Conservation (phyloP, 352 stramenopile species). For the Globisporangium radiosum region DNA sequence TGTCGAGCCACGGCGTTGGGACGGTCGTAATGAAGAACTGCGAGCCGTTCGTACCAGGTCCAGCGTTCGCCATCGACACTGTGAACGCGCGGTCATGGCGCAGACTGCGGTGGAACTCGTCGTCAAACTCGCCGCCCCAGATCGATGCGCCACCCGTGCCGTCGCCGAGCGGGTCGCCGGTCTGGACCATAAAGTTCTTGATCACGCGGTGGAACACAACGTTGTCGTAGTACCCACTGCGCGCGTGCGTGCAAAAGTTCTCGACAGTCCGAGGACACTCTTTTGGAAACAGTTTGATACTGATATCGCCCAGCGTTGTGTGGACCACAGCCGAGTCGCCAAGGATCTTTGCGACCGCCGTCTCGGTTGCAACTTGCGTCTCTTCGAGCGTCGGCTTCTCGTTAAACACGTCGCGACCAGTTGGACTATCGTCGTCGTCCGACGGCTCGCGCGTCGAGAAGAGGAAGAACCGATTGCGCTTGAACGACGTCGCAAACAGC, state of each 20-base stretch:
- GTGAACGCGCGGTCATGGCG: slow-evolving; percentile 96
- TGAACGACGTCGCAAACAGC: slow-evolving; percentile 85
- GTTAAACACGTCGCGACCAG: slow-evolving; percentile 95
- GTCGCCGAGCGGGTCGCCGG: slow-evolving; percentile 93
- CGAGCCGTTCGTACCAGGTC: slow-evolving; percentile 73
- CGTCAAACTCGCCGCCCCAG: slow-evolving; percentile 98
- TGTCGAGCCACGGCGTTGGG: slow-evolving; percentile 96
- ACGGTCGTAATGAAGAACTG: slow-evolving; percentile 99
- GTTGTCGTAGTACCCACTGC: slow-evolving; percentile 98
- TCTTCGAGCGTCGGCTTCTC: slow-evolving; percentile 96
- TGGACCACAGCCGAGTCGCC: slow-evolving; percentile 89
- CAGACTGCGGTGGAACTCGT: slow-evolving; percentile 96
- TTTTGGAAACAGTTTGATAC: slow-evolving; percentile 94
- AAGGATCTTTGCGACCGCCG: slow-evolving; percentile 49
- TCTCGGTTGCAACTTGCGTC: slow-evolving; percentile 74
- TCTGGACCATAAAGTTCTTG: slow-evolving; percentile 99
- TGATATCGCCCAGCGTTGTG: slow-evolving; percentile 98
- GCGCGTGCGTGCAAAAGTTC: slow-evolving; percentile 97
- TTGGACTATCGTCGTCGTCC: slow-evolving; percentile 48
- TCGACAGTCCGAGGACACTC: slow-evolving; percentile 94
- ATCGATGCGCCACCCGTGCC: slow-evolving; percentile 98
- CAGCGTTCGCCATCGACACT: slow-evolving; percentile 98
- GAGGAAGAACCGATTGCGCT: slow-evolving; percentile 94
- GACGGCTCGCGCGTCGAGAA: slow-evolving; percentile 94
- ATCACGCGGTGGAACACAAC: slow-evolving; percentile 99